Evolutionary conservation across 768 basidiomycete species (phyloP).

Genomic region (Tricholoma bakamatsutake): DNA sequence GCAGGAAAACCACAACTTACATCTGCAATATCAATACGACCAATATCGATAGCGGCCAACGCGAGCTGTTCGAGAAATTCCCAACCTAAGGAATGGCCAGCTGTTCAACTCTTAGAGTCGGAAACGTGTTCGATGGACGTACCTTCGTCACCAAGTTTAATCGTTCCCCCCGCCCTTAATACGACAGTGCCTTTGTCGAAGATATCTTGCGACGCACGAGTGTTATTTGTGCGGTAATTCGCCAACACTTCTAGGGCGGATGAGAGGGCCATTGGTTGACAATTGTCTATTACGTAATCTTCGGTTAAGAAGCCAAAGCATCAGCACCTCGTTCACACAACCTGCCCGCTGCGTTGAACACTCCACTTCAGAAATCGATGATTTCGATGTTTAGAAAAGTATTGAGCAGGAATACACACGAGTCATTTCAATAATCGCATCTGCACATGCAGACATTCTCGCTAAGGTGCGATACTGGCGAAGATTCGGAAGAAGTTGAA

Average conservation of each 20-base stretch:
- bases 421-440: too few species aligned
- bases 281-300: background rate
- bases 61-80: conserved; percentile 75
- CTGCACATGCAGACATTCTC: too few species aligned
- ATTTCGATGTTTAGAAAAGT: too few species aligned
- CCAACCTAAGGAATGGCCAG: conserved; percentile 53
- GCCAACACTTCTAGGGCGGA: conserved; percentile 48
- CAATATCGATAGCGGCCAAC: conserved; percentile 72
- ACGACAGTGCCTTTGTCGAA: conserved; percentile 48
- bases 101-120: background rate
- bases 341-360: too few species aligned
- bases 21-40: conserved; percentile 66
- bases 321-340: too few species aligned
- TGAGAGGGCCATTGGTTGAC: conserved; percentile 37
- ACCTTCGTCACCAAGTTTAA: conserved; percentile 56
- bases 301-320: too few species aligned
- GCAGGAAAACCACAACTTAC: conserved; percentile 36
- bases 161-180: conserved; percentile 38
- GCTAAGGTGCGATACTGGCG: too few species aligned
- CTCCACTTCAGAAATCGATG: too few species aligned
- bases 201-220: conserved; percentile 51
- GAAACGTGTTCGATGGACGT: conserved; percentile 4
- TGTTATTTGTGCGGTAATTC: conserved; percentile 45
- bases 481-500: too few species aligned
- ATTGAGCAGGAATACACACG: too few species aligned